A percentile compares a stretch with the other conserved stretches of the same genome.
Conservation (phyloP, 441 rosid species). For the Croton laevigatus region DNA sequence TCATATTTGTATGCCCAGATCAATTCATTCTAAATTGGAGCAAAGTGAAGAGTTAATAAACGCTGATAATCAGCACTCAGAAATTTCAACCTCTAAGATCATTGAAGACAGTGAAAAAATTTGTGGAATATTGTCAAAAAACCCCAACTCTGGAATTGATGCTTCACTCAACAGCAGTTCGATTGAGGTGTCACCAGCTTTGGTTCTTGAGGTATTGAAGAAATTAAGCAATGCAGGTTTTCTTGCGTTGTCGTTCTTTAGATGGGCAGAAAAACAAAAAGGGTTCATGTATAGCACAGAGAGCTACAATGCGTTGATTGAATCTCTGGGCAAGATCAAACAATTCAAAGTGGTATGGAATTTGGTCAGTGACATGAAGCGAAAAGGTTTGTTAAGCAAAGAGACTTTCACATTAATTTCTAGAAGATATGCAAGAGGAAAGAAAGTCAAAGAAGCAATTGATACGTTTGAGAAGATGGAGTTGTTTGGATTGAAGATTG, state of each 20-base stretch:
- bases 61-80: slow-evolving; percentile 20
- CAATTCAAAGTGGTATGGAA: slow-evolving; percentile 67
- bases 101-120: slow-evolving; percentile 44
- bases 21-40: slow-evolving; percentile 19
- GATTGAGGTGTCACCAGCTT: slow-evolving; percentile 42
- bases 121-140: slow-evolving; percentile 44
- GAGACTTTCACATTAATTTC: slow-evolving; percentile 72
- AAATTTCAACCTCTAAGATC: slow-evolving; percentile 20
- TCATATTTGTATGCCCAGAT: slow-evolving; percentile 14
- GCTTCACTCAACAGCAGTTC: slow-evolving; percentile 40
- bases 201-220: slow-evolving; percentile 56
- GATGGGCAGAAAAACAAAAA: slow-evolving; percentile 72
- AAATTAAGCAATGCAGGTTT: slow-evolving; percentile 73
- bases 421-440: slow-evolving; percentile 67
- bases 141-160: slow-evolving; percentile 27
- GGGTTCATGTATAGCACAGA: slow-evolving; percentile 50
- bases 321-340: slow-evolving; percentile 76
- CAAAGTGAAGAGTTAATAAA: slow-evolving; percentile 19
- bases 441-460: slow-evolving; percentile 67
- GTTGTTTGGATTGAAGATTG: slow-evolving; percentile 57
- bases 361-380: slow-evolving; percentile 69
- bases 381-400: slow-evolving; percentile 45
- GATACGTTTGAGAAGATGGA: slow-evolving; percentile 68
- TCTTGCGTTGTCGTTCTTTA: slow-evolving; percentile 64
- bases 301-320: slow-evolving; percentile 74